phyloP scores from a whole-genome alignment of 1,139 yeast species.

The Candida sanyaensis region DNA sequence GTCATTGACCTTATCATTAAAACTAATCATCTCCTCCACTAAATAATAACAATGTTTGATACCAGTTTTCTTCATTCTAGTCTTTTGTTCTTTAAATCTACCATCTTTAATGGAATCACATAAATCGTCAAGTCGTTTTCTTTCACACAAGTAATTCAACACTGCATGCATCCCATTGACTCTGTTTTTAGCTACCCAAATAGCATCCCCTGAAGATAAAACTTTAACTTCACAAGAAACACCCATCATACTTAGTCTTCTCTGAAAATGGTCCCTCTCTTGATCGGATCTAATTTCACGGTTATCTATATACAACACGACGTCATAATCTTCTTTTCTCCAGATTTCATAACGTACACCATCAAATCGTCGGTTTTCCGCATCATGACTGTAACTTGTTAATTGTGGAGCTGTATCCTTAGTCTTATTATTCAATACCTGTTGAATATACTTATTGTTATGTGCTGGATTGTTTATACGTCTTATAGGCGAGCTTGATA shows the following conservation, averaged over 20 bases:
- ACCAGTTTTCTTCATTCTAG: slow-evolving; percentile 68
- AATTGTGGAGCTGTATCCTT: background rate
- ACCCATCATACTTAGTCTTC: slow-evolving; percentile 52
- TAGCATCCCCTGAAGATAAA: slow-evolving; percentile 80
- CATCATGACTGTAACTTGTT: slow-evolving; percentile 22
- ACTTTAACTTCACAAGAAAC: slow-evolving; percentile 56
- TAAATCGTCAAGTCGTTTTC: slow-evolving; percentile 88
- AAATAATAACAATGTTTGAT: slow-evolving; percentile 70
- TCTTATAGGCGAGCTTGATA: slow-evolving; percentile 6
- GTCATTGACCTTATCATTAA: slow-evolving; percentile 28
- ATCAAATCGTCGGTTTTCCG: slow-evolving; percentile 19
- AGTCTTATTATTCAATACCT: slow-evolving; percentile 1
- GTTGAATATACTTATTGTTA: slow-evolving; percentile 6
- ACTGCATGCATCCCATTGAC: slow-evolving; percentile 63
- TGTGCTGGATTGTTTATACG: slow-evolving; percentile 9
- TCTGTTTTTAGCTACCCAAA: slow-evolving; percentile 82
- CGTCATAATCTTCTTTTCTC: slow-evolving; percentile 48
- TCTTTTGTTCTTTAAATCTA: slow-evolving; percentile 82
- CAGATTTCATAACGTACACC: slow-evolving; percentile 39
- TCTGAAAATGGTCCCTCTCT: slow-evolving; percentile 66
- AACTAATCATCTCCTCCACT: slow-evolving; percentile 69
- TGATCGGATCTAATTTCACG: slow-evolving; percentile 69
- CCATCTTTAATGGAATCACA: slow-evolving; percentile 84
- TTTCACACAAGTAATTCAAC: slow-evolving; percentile 78
- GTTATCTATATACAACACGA: slow-evolving; percentile 72